Percentiles rank a stretch among this genome's conserved stretches.
Evolutionary conservation across 352 stramenopile species (phyloP).

Genomic region (Globisporangium sylvaticum): DNA sequence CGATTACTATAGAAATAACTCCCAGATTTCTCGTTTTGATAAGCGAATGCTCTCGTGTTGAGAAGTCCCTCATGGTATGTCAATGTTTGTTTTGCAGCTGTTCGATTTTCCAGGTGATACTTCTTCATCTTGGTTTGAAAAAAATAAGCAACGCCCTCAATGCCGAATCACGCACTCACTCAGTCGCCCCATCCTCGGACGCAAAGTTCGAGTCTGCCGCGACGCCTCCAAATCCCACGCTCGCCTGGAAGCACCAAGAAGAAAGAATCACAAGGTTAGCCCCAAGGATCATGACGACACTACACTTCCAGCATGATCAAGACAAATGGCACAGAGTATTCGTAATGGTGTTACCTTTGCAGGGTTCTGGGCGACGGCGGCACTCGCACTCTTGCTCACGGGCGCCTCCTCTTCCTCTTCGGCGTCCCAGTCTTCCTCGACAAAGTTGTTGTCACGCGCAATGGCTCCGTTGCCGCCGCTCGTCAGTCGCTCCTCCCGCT

Average conservation of each 20-base stretch:
- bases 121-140: background rate
- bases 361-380: conserved; percentile 16
- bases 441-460: conserved; percentile 70
- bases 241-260: conserved; percentile 4
- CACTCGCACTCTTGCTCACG: background rate
- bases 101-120: background rate
- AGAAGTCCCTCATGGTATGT: too few species aligned
- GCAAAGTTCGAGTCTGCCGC: conserved; percentile 63
- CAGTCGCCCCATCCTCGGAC: conserved; percentile 66
- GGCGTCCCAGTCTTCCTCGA: conserved; percentile 71
- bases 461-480: conserved; percentile 21
- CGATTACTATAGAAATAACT: too few species aligned
- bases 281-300: too few species aligned
- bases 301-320: too few species aligned
- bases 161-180: background rate
- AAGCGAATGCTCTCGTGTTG: too few species aligned
- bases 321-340: background rate
- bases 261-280: conserved; percentile 1
- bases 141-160: background rate
- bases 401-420: conserved; percentile 28
- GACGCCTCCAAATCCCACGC: conserved; percentile 35
- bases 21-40: too few species aligned
- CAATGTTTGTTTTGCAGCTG: too few species aligned
- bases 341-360: conserved; percentile 28
- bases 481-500: conserved; percentile 7